Percentiles rank a stretch among this genome's conserved stretches.
Evolutionary conservation across 2,329 filamentous ascomycete genomes (phyloP).

Genomic region (Incumbomyces delicatus): DNA sequence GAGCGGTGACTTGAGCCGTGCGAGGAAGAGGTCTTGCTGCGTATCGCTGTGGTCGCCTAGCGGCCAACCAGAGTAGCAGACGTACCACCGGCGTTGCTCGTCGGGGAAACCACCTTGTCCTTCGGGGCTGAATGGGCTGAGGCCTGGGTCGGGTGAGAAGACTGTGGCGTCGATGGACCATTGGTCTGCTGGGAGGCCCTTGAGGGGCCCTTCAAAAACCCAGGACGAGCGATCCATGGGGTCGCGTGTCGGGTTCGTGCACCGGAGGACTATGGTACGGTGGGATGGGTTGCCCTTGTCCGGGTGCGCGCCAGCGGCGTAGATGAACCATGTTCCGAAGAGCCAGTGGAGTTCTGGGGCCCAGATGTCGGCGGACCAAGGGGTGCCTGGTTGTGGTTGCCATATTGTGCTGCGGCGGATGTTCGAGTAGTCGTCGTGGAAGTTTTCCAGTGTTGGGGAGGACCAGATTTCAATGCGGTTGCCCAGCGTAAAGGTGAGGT

Average conservation of each 20-base stretch:
- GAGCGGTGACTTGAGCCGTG: slow-evolving; percentile 12
- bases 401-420: slow-evolving; percentile 21
- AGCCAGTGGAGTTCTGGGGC: slow-evolving; percentile 47
- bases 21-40: slow-evolving; percentile 19
- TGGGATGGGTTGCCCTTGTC: slow-evolving; percentile 15
- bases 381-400: slow-evolving; percentile 33
- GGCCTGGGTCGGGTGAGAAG: slow-evolving; percentile 7
- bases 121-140: not conserved
- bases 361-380: slow-evolving; percentile 42
- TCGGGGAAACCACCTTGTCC: not conserved
- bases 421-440: slow-evolving; percentile 2
- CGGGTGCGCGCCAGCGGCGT: slow-evolving; percentile 26
- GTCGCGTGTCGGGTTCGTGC: slow-evolving; percentile 15
- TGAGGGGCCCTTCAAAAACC: slow-evolving; percentile 16
- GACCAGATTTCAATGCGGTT: slow-evolving; percentile 29
- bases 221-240: slow-evolving; percentile 6
- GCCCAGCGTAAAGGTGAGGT: slow-evolving; percentile 27
- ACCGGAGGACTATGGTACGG: slow-evolving; percentile 14
- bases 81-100: slow-evolving; percentile 9
- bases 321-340: slow-evolving; percentile 45
- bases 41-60: slow-evolving; percentile 17
- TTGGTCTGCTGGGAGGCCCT: slow-evolving; percentile 17
- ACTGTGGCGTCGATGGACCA: slow-evolving; percentile 21
- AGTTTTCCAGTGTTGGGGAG: slow-evolving; percentile 23
- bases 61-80: slow-evolving; percentile 20